A percentile compares a stretch with the other conserved stretches of the same genome.
Conservation (phyloP, 2,329 filamentous ascomycete genomes). For the Pseudogymnoascus sp. region DNA sequence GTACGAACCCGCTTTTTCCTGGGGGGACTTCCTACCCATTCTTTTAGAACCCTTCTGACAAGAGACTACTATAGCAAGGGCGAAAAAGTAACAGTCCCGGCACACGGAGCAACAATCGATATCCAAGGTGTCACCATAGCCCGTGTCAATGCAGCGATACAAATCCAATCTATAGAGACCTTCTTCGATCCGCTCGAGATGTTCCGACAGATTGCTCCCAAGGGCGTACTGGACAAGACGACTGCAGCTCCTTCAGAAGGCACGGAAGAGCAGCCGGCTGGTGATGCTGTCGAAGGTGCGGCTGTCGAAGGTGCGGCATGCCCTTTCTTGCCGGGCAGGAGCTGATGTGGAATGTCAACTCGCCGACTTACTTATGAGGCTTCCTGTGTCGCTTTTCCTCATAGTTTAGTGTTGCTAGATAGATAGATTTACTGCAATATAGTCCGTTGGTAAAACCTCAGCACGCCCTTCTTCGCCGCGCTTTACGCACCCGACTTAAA, state of each 20-base stretch:
- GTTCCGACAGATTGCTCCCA: constrained; percentile 55
- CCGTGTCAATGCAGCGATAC: constrained; percentile 51
- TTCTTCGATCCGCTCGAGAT: constrained; percentile 61
- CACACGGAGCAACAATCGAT: constrained; percentile 53
- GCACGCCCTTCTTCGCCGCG: neutral
- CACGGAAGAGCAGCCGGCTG: neutral
- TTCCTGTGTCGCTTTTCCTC: neutral
- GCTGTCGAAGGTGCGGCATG: neutral
- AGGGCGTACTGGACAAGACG: constrained; percentile 26
- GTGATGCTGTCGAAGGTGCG: neutral
- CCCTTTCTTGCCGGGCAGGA: neutral
- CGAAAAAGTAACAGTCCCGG: constrained; percentile 54
- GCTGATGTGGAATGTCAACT: neutral
- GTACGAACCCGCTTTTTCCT: constrained; percentile 34
- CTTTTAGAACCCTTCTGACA: constrained; percentile 8
- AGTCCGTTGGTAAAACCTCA: neutral
- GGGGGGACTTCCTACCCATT: neutral
- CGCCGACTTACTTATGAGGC: neutral
- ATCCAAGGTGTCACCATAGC: constrained; percentile 58
- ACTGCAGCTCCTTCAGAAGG: neutral
- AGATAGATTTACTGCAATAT: neutral
- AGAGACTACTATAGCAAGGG: constrained; percentile 39
- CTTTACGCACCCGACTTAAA: neutral
- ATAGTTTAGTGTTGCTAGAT: neutral
- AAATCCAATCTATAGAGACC: constrained; percentile 51